Conservation (phyloP, 2,329 filamentous ascomycete genomes). For the Penicillium oxalicum region DNA sequence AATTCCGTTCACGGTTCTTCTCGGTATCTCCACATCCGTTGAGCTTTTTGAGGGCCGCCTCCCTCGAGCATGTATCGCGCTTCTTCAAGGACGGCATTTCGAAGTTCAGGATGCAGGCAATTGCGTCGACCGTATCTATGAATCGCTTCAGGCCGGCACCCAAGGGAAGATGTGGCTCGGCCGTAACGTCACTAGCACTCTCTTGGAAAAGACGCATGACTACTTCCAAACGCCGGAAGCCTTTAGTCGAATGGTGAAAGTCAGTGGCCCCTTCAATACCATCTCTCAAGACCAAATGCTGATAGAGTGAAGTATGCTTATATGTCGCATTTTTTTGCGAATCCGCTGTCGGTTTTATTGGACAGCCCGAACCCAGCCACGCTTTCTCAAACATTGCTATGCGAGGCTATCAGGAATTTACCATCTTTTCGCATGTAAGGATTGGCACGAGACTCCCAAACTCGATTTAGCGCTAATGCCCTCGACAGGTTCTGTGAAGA, state of each 20-base stretch:
- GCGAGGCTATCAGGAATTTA: conserved; percentile 52
- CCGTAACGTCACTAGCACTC: conserved; percentile 44
- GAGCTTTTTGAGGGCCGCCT: conserved; percentile 57
- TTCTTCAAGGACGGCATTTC: conserved; percentile 51
- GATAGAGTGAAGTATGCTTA: conserved; percentile 49
- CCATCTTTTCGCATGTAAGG: conserved; percentile 49
- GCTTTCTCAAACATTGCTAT: conserved; percentile 38
- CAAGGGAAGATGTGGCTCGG: conserved; percentile 47
- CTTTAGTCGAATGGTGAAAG: conserved; percentile 49
- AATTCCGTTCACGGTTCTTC: conserved; percentile 54
- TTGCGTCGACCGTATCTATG: conserved; percentile 39
- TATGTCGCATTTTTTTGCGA: conserved; percentile 61
- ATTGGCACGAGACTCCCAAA: background rate
- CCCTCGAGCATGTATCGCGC: conserved; percentile 47
- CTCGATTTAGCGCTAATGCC: conserved; percentile 11
- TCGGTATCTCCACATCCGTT: conserved; percentile 58
- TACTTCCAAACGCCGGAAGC: conserved; percentile 55
- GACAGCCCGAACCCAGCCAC: conserved; percentile 18
- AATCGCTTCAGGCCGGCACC: conserved; percentile 30
- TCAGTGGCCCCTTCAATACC: conserved; percentile 16
- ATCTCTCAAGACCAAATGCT: conserved; percentile 5
- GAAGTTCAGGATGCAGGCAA: conserved; percentile 47
- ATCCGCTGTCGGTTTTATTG: conserved; percentile 51
- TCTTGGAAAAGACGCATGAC: conserved; percentile 53
- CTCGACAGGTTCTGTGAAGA: conserved; percentile 35